phyloP scores from a whole-genome alignment of 1,284 basidiomycete genomes.

The Apiotrichum mycotoxinovorans region DNA sequence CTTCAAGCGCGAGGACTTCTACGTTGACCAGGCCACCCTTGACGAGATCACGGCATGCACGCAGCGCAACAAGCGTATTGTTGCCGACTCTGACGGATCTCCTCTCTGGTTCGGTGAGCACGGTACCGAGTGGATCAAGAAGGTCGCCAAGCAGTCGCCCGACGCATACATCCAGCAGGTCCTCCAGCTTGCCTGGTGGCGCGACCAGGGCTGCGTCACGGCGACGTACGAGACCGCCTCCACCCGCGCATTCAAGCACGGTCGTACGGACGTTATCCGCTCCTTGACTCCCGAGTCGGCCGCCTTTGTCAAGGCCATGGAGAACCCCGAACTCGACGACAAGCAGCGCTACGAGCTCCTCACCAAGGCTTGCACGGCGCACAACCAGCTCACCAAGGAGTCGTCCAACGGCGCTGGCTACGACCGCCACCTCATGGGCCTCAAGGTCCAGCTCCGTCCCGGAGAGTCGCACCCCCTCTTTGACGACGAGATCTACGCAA shows the following conservation, averaged over 20 bases:
- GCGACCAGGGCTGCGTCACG: conserved; percentile 69
- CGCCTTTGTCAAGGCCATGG: conserved; percentile 75
- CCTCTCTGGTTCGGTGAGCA: conserved; percentile 82
- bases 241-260: conserved; percentile 84
- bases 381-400: conserved; percentile 71
- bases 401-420: conserved; percentile 81
- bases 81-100: conserved; percentile 77
- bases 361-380: conserved; percentile 66
- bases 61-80: conserved; percentile 59
- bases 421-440: conserved; percentile 86
- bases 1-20: conserved; percentile 74
- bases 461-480: conserved; percentile 59
- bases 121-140: conserved; percentile 88
- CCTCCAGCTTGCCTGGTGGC: conserved; percentile 88
- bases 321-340: conserved; percentile 50
- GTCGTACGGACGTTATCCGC: conserved; percentile 89
- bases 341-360: conserved; percentile 58
- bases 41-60: conserved; percentile 63
- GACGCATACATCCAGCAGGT: conserved; percentile 93
- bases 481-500: conserved; percentile 71
- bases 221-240: conserved; percentile 94
- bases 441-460: conserved; percentile 63
- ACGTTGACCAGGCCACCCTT: conserved; percentile 61
- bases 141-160: conserved; percentile 70
- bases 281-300: conserved; percentile 72